Evolutionary conservation across 148 eudicot genomes (phyloP), one percentile per base, ranked within the genome.

Genomic region (Polygonum aviculare): DNA sequence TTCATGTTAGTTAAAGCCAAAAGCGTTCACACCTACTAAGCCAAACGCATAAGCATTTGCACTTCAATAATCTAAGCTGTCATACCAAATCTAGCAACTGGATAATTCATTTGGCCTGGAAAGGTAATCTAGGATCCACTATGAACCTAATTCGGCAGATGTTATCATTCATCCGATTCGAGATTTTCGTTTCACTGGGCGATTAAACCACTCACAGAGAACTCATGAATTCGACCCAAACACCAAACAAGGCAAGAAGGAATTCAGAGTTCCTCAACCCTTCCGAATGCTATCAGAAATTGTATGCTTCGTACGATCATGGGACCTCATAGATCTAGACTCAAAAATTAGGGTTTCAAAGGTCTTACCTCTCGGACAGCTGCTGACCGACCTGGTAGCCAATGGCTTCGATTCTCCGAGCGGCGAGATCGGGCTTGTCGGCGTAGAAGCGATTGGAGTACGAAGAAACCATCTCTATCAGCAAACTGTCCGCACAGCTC

Each of bases 371-470:
- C 76, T 95, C 98, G 40, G 91, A 86, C 79, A 95, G 92, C 77
- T 92, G 98, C 75, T 90, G 98, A 52, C 98, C 98, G 80, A 95
- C 97, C 80, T 95, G 97, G 60, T 80, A 95, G 59, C 97, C 97
- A 54, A 95, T 90, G 52, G 97, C 87, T 72, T 95, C 98, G 83
- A 95, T 95, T 41, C 97, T 81, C 21, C 92, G 96, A 45, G 98
- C 98, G 18, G 98, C 98, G 77, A 95, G 93, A 16, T 95, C 98
- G 1, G 98, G 98, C 82, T 94, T 94, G 86, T 80, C 80, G 76
- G 90, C 90, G 76, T 92, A 94, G 81, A 89, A 83, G 41, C 90
- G 87, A 79, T 83, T 84, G 85, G 81, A 82, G 79, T 92, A 95
- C 0, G 92, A 83, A 11, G 93, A 89, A 3, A 95, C 96, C 69